Conservation (phyloP, 768 basidiomycete species). For the Trametes punicea region DNA sequence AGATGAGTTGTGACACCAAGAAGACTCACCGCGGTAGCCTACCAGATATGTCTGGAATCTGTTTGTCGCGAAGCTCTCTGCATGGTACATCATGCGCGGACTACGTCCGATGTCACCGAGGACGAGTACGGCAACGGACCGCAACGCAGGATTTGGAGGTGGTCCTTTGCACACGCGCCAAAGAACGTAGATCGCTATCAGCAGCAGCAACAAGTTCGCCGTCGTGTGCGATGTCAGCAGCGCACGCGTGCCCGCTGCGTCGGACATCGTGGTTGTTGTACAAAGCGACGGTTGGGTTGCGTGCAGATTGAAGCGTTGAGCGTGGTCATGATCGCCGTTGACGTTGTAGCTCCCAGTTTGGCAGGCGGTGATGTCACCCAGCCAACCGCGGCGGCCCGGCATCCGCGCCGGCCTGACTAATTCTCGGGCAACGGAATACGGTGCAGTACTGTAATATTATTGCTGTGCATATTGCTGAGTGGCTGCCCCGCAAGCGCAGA, state of each 20-base stretch:
- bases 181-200: neutral
- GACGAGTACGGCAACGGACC: conserved; percentile 86
- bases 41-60: conserved; percentile 78
- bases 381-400: conserved; percentile 4
- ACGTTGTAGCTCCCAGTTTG: neutral
- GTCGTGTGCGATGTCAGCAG: neutral
- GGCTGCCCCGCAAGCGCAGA: neutral
- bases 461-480: neutral
- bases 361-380: conserved; percentile 12
- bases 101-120: conserved; percentile 95
- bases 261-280: conserved; percentile 12
- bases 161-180: conserved; percentile 10
- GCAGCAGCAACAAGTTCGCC: neutral
- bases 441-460: neutral
- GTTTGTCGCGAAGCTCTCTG: conserved; percentile 83
- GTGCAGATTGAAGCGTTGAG: neutral
- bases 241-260: conserved; percentile 1
- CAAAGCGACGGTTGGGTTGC: neutral
- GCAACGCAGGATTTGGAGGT: conserved; percentile 33
- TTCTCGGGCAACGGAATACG: neutral
- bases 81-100: conserved; percentile 99
- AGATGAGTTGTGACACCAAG: too few species aligned
- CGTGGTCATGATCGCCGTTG: neutral
- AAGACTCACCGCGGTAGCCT: conserved; percentile 73
- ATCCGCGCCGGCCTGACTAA: conserved; percentile 11